phyloP scores from a whole-genome alignment of 2,329 filamentous ascomycete genomes.

The Beauveria brongniartii region DNA sequence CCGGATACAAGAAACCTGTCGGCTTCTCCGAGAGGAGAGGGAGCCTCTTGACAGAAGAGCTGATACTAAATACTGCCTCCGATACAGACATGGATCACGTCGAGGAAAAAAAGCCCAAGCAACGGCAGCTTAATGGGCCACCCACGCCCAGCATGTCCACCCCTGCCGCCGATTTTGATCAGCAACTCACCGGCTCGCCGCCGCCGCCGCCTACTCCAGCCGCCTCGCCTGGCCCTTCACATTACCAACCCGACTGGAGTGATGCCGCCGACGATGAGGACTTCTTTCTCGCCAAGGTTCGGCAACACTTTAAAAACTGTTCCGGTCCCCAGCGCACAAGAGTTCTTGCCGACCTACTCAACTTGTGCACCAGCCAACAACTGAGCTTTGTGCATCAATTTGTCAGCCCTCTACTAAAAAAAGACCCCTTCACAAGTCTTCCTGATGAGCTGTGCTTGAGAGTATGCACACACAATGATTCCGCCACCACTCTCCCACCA shows the following conservation, averaged over 20 bases:
- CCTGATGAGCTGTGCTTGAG: constrained; percentile 89
- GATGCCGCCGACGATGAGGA: constrained; percentile 74
- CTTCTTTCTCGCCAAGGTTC: constrained; percentile 69
- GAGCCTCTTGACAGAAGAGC: constrained; percentile 48
- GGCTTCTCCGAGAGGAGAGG: constrained; percentile 56
- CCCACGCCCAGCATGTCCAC: constrained; percentile 61
- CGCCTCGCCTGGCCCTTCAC: constrained; percentile 55
- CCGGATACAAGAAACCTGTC: constrained; percentile 39
- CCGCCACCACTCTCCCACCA: neutral
- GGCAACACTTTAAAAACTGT: constrained; percentile 71
- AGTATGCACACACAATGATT: constrained; percentile 43
- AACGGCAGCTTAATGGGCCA: constrained; percentile 43
- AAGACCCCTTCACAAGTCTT: constrained; percentile 87
- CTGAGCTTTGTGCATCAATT: constrained; percentile 95
- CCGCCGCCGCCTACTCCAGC: constrained; percentile 59
- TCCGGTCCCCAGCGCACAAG: constrained; percentile 69
- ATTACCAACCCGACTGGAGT: constrained; percentile 63
- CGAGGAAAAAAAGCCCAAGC: constrained; percentile 44
- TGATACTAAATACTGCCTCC: constrained; percentile 42
- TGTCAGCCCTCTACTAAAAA: constrained; percentile 87
- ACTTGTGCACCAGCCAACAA: constrained; percentile 90
- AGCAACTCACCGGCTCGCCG: constrained; percentile 51
- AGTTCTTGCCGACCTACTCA: constrained; percentile 79
- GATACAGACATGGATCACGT: constrained; percentile 36
- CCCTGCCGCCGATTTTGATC: constrained; percentile 54